Conservation (phyloP, 352 stramenopile genomes). For the Phytophthora meadii region DNA sequence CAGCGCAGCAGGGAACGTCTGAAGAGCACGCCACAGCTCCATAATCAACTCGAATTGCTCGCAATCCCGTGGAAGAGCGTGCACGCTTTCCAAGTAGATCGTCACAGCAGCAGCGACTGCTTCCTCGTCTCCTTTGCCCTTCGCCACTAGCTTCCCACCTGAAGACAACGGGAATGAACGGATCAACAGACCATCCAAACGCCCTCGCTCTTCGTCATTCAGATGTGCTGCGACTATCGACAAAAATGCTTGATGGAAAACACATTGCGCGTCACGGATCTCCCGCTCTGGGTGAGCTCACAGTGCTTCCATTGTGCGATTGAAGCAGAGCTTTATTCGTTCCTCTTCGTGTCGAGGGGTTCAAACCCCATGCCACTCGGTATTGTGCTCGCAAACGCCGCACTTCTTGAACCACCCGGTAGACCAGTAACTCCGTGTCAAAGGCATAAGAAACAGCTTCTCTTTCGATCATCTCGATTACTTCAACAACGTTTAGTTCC, state of each 20-base stretch:
- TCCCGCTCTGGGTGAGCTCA: neutral
- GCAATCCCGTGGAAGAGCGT: conserved; percentile 9
- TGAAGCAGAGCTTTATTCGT: conserved; percentile 8
- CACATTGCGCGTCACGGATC: conserved; percentile 18
- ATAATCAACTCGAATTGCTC: conserved; percentile 43
- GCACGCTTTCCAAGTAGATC: conserved; percentile 50
- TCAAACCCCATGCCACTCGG: conserved; percentile 18
- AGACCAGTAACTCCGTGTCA: conserved; percentile 34
- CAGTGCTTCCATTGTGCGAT: neutral
- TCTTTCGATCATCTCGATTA: conserved; percentile 33
- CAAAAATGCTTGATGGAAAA: conserved; percentile 30
- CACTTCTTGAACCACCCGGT: conserved; percentile 30
- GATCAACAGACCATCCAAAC: conserved; percentile 14
- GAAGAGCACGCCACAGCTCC: conserved; percentile 47
- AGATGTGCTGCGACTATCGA: conserved; percentile 1
- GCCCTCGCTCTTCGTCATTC: conserved; percentile 1
- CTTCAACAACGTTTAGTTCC: conserved; percentile 22
- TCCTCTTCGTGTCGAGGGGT: neutral
- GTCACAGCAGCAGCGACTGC: conserved; percentile 48
- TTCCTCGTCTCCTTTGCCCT: conserved; percentile 37
- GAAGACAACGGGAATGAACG: conserved; percentile 38
- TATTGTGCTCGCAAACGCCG: conserved; percentile 19
- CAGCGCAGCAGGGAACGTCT: conserved; percentile 34
- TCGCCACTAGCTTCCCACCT: conserved; percentile 34
- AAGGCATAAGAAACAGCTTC: conserved; percentile 18